Percentiles rank a stretch among this genome's conserved stretches.
phyloP scores from a whole-genome alignment of 371 early-diverging fungal genomes.

The Capillidium heterosporum region DNA sequence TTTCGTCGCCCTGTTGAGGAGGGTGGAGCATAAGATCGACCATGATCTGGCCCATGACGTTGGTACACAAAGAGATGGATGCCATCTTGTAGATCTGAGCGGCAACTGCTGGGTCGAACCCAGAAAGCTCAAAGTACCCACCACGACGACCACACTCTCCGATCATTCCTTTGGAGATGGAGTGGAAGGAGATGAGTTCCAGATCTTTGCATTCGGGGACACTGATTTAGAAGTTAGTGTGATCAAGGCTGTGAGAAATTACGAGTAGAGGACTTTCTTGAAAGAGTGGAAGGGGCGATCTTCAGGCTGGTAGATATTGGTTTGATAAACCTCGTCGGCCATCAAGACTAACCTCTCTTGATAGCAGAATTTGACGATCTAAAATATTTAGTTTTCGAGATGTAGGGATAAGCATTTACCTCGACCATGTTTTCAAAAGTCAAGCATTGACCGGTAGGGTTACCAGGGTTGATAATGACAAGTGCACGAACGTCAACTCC shows the following conservation, averaged over 20 bases:
- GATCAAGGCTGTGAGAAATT: not conserved
- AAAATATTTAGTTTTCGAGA: slow-evolving; percentile 9
- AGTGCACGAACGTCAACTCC: slow-evolving; percentile 82
- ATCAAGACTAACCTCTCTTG: slow-evolving; percentile 61
- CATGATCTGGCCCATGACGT: slow-evolving; percentile 65
- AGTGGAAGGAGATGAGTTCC: slow-evolving; percentile 91
- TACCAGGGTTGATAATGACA: slow-evolving; percentile 95
- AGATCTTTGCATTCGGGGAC: slow-evolving; percentile 30
- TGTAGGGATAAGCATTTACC: not conserved
- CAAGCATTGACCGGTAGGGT: slow-evolving; percentile 91
- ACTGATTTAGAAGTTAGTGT: slow-evolving; percentile 8
- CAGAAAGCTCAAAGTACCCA: slow-evolving; percentile 88
- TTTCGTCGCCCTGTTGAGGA: slow-evolving; percentile 57
- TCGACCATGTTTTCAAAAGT: slow-evolving; percentile 51
- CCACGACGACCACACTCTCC: slow-evolving; percentile 97
- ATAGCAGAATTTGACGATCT: slow-evolving; percentile 75
- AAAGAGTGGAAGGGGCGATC: slow-evolving; percentile 82
- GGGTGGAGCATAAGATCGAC: slow-evolving; percentile 89
- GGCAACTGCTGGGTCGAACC: slow-evolving; percentile 51
- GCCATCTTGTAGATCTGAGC: slow-evolving; percentile 84
- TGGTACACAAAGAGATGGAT: slow-evolving; percentile 82
- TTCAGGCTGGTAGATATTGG: slow-evolving; percentile 70
- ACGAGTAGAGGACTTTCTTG: slow-evolving; percentile 61
- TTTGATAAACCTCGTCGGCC: slow-evolving; percentile 97
- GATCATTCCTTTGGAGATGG: slow-evolving; percentile 92